A percentile compares a stretch with the other conserved stretches of the same genome.
Evolutionary conservation across 2,329 filamentous ascomycete genomes (phyloP).

Genomic region (Cadophora gregata): DNA sequence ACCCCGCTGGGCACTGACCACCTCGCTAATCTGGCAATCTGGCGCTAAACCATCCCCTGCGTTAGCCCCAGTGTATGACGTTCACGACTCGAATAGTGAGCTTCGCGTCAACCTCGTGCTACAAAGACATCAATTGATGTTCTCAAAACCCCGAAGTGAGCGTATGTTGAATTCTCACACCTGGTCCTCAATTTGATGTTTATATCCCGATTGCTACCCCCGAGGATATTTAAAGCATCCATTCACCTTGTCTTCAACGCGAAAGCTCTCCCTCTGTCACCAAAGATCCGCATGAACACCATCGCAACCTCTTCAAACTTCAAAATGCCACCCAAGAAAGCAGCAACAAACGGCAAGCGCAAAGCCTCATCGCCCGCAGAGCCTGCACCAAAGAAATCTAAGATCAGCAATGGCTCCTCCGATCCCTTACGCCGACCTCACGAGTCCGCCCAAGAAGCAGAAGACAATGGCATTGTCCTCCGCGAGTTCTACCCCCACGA

Average conservation of each 20-base stretch:
- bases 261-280: background rate
- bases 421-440: constrained; percentile 39
- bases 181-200: background rate
- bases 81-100: background rate
- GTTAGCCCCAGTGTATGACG: constrained; percentile 6
- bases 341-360: constrained; percentile 33
- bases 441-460: constrained; percentile 46
- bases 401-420: constrained; percentile 30
- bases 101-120: background rate
- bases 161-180: background rate
- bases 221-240: background rate
- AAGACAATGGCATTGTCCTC: constrained; percentile 66
- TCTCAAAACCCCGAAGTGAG: too few relatives aligned
- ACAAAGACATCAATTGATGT: background rate
- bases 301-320: constrained; percentile 19
- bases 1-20: background rate
- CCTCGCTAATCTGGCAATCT: constrained; percentile 11
- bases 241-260: background rate
- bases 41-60: constrained; percentile 9
- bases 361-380: constrained; percentile 31
- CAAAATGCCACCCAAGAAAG: constrained; percentile 38
- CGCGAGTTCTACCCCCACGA: constrained; percentile 83
- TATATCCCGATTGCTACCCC: background rate
- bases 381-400: constrained; percentile 34
- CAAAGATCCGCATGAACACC: constrained; percentile 6